A percentile compares a stretch with the other conserved stretches of the same genome.
These are phyloP conservation scores for Fusarium verticillioides DNA, from an alignment of 2,329 filamentous ascomycete genomes.

Conservation along the genomic window DNA sequence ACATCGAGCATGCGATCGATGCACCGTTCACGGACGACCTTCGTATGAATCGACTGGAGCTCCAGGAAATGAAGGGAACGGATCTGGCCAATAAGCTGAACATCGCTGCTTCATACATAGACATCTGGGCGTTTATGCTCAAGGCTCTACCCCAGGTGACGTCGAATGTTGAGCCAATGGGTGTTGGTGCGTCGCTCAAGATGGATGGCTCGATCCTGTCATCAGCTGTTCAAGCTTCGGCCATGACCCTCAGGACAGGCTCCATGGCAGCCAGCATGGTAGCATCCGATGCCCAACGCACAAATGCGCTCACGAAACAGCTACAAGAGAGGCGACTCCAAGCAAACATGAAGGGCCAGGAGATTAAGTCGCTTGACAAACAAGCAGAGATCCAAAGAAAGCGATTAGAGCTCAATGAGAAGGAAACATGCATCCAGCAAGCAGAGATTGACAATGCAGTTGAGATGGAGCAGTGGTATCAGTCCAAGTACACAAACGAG, in stretches of 20 bases:
- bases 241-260: neutral
- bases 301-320: neutral
- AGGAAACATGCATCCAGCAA: neutral
- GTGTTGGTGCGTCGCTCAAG: neutral
- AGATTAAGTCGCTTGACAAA: neutral
- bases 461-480: neutral
- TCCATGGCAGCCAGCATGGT: neutral
- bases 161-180: neutral
- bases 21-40: neutral
- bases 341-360: neutral
- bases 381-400: neutral
- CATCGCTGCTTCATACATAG: neutral
- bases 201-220: neutral
- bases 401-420: neutral
- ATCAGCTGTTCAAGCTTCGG: neutral
- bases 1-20: neutral
- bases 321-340: neutral
- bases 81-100: neutral
- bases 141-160: neutral
- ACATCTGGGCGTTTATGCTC: neutral
- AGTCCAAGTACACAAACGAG: neutral
- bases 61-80: neutral
- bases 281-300: neutral
- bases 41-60: neutral
- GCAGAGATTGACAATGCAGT: neutral